A percentile compares a stretch with the other conserved stretches of the same genome.
Evolutionary conservation across 2,329 filamentous ascomycete genomes (phyloP).

Genomic region (Raffaelea arxii): DNA sequence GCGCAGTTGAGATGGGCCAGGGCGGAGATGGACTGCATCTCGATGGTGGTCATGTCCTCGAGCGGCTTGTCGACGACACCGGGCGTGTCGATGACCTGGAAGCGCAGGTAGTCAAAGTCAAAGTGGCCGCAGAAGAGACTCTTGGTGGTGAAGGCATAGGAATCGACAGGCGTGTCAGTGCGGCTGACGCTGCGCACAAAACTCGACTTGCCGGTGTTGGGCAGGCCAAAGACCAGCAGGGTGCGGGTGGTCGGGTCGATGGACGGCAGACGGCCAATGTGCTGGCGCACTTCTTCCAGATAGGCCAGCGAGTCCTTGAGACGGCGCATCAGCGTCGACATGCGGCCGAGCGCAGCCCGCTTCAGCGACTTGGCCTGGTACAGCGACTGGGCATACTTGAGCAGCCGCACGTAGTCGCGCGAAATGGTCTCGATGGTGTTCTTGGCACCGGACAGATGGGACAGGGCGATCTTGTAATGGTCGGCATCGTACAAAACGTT

Average conservation of each 20-base stretch:
- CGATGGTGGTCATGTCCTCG: constrained; percentile 99
- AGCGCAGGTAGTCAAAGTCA: constrained; percentile 86
- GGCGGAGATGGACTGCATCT: constrained; percentile 97
- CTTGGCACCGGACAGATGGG: constrained; percentile 92
- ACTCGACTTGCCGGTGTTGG: constrained; percentile 94
- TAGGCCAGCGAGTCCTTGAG: constrained; percentile 92
- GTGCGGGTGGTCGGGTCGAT: constrained; percentile 98
- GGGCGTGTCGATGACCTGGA: constrained; percentile 86
- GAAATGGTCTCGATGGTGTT: constrained; percentile 93
- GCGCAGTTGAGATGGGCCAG: constrained; percentile 94
- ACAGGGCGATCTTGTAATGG: constrained; percentile 93
- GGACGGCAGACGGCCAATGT: constrained; percentile 91
- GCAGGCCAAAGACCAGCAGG: constrained; percentile 92
- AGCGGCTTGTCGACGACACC: constrained; percentile 95
- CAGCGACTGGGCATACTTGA: constrained; percentile 84
- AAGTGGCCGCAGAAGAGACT: constrained; percentile 96
- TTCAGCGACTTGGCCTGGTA: constrained; percentile 99
- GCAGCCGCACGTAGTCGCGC: constrained; percentile 88
- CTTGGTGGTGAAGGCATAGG: constrained; percentile 94
- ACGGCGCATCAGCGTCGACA: constrained; percentile 94
- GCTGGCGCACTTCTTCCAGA: constrained; percentile 92
- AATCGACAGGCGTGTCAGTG: constrained; percentile 93
- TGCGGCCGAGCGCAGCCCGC: constrained; percentile 87
- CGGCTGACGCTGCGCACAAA: constrained; percentile 88
- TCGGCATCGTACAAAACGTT: constrained; percentile 99